Conservation (phyloP, 208 protist genomes). For the Trichomonas gallinae region DNA sequence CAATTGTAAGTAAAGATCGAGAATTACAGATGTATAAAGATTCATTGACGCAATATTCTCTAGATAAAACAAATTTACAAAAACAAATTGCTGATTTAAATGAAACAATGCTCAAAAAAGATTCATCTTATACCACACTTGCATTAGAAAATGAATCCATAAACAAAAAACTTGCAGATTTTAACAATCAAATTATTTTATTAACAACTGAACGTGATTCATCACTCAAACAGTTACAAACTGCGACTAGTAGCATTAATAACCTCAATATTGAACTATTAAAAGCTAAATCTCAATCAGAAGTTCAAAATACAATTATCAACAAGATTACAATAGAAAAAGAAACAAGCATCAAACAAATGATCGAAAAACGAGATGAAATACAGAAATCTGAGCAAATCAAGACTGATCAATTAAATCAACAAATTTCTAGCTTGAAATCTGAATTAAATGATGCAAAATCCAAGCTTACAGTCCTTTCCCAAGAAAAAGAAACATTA, state of each 20-base stretch:
- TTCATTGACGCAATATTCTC: no score
- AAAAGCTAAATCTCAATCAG: no score
- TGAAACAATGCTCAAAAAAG: no score
- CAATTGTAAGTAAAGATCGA: neutral
- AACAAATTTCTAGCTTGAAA: neutral
- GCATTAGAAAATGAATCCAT: neutral
- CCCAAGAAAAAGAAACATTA: no score
- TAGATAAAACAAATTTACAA: no score
- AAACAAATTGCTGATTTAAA: no score
- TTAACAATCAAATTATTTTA: neutral
- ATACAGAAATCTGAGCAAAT: neutral
- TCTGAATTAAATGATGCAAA: neutral
- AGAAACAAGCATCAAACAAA: neutral
- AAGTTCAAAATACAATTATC: no score
- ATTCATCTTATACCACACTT: neutral
- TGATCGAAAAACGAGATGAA: neutral
- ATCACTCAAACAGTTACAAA: neutral
- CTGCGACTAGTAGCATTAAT: no score
- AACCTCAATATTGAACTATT: no score
- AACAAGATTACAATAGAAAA: no score
- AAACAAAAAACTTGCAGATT: neutral
- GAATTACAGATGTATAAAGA: neutral
- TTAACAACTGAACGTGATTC: neutral
- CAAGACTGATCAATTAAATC: neutral
- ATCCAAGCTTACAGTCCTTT: neutral